Base-by-base conservation (phyloP, 2,329 filamentous ascomycete species). In the Ustilaginoidea virens region DNA sequence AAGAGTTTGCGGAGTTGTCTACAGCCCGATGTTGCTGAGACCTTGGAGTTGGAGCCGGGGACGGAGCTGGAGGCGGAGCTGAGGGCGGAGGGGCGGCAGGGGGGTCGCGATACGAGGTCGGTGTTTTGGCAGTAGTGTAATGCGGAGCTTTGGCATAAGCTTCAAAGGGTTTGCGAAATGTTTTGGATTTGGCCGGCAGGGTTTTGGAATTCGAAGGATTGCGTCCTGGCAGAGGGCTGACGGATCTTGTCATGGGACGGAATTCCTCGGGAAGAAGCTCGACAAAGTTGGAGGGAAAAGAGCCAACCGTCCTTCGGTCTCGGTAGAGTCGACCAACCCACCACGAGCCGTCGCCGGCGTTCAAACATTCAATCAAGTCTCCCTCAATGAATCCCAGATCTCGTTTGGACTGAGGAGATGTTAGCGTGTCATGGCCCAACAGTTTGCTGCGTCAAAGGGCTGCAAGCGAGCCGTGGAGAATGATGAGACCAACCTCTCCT, bases 281-380 rank as follows among this genome's bases (percentile, higher is more conserved):
- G 48, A 98, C 90, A 48, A 98, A 98, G 57, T 98, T 98, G 45
- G 86, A 94, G 1, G 90, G 90, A 47, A 98, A 98, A 13, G 90
- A 64, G 30, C 90, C 90, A 44, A 94, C 77, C 45, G 87, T 85
- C 46, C 86, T 74, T 52, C 80, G 78, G 56, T 98, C 90, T 42
- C 90, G 74, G 48, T 77, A 81, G 48, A 98, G 58, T 38, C 87
- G 74, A 27, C 90, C 90, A 57, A 86, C 93, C 90, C 90, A 98
- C 90, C 90, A 98, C 26, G 82, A 86, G 29, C 90, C 90, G 57
- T 98, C 90, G 38, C 90, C 90, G 13, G 90, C 90, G 52, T 98
- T 98, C 30, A 98, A 66, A 48, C 87, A 94, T 69, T 98, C 90
- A 51, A 98, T 98, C 40, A 98, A 58, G 55, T 98, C 90, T 38